These are phyloP conservation scores for Cystobasidium sp. DNA, from an alignment of 1,284 basidiomycete genomes.

Conservation along the genomic window DNA sequence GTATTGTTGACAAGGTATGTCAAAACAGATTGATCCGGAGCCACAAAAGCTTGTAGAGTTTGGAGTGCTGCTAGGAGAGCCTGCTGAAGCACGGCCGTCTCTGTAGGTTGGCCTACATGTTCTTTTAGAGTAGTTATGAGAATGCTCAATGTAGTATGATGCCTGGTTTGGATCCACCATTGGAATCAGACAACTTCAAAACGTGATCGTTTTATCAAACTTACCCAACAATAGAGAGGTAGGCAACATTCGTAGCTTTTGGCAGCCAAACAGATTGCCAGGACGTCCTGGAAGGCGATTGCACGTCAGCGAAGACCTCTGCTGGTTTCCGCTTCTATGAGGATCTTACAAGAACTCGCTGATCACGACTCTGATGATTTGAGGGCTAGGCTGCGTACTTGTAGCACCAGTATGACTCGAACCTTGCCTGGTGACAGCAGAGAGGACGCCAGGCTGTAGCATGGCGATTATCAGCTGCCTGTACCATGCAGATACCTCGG, in stretches of 20 bases:
- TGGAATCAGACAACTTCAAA: background rate
- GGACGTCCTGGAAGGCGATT: background rate
- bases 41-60: slow-evolving; percentile 24
- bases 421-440: background rate
- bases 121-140: slow-evolving; percentile 25
- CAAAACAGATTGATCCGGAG: slow-evolving; percentile 5
- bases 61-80: slow-evolving; percentile 24
- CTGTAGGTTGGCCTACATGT: slow-evolving; percentile 23
- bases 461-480: background rate
- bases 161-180: background rate
- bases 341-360: slow-evolving; percentile 26
- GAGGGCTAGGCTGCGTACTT: slow-evolving; percentile 4
- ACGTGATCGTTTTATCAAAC: background rate
- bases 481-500: background rate
- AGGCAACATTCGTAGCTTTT: slow-evolving; percentile 3
- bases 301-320: background rate
- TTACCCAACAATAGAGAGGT: slow-evolving; percentile 27
- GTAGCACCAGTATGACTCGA: background rate
- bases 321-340: background rate
- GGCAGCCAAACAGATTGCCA: slow-evolving; percentile 23
- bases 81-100: slow-evolving; percentile 32
- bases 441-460: slow-evolving; percentile 6
- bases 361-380: slow-evolving; percentile 18
- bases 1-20: slow-evolving; percentile 36
- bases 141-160: slow-evolving; percentile 25